phyloP scores from a whole-genome alignment of 2,329 filamentous ascomycete genomes.

The Didymella glomerata region DNA sequence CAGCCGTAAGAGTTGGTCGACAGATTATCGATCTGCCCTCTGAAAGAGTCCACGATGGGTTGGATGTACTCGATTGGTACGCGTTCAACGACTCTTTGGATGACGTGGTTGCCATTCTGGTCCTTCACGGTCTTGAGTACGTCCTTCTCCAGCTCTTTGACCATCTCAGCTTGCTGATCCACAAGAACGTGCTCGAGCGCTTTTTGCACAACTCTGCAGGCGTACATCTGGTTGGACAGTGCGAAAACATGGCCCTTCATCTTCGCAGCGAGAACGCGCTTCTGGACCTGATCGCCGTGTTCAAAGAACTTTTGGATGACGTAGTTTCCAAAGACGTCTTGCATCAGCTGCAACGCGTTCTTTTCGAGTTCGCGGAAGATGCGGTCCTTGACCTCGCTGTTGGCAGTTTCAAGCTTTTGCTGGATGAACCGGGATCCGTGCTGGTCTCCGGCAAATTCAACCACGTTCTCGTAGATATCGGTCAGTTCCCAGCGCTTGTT shows the following conservation, averaged over 20 bases:
- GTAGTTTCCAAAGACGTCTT: constrained; percentile 96
- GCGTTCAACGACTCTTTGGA: constrained; percentile 90
- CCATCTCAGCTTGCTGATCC: constrained; percentile 87
- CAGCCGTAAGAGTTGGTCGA: constrained; percentile 87
- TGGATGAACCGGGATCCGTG: constrained; percentile 96
- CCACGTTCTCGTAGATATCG: constrained; percentile 86
- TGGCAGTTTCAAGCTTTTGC: constrained; percentile 87
- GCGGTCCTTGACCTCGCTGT: constrained; percentile 93
- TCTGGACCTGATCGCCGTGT: constrained; percentile 92
- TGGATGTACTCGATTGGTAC: constrained; percentile 80
- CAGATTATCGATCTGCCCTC: constrained; percentile 75
- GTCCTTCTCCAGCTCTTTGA: constrained; percentile 80
- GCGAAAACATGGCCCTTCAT: constrained; percentile 87
- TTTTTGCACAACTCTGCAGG: constrained; percentile 95
- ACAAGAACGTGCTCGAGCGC: constrained; percentile 88
- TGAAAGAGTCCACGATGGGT: constrained; percentile 85
- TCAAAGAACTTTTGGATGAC: constrained; percentile 98
- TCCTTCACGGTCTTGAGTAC: constrained; percentile 82
- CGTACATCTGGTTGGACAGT: constrained; percentile 88
- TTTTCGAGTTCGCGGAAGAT: constrained; percentile 87
- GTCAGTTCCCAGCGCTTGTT: constrained; percentile 82
- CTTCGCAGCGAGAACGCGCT: constrained; percentile 81
- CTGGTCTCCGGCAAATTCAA: constrained; percentile 96
- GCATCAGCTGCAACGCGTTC: constrained; percentile 89
- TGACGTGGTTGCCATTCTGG: constrained; percentile 93